phyloP scores from a whole-genome alignment of 1,139 yeast genomes.

The Yamadazyma oceani region DNA sequence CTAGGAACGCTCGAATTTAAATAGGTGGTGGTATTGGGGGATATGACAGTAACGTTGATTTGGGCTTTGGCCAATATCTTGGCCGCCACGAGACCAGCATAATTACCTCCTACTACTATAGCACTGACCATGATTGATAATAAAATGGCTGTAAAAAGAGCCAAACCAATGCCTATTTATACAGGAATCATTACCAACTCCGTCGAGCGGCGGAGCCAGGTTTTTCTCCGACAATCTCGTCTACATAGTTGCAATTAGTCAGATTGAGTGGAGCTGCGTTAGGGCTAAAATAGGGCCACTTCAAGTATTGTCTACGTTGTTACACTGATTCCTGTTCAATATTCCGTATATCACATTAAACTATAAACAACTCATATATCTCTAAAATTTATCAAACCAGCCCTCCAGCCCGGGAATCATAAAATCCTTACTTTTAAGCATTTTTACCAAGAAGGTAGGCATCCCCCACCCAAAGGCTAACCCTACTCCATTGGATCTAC shows the following conservation, averaged over 20 bases:
- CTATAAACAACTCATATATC: not conserved
- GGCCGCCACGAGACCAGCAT: constrained; percentile 28
- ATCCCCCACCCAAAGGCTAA: constrained; percentile 25
- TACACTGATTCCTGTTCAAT: too few species aligned
- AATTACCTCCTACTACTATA: constrained; percentile 39
- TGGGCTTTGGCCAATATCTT: constrained; percentile 5
- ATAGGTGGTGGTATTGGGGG: constrained; percentile 21
- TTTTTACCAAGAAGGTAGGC: constrained; percentile 31
- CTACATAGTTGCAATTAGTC: too few species aligned
- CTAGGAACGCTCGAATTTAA: constrained; percentile 26
- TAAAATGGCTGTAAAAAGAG: too few species aligned
- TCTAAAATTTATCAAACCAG: constrained; percentile 4
- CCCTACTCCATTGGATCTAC: constrained; percentile 39
- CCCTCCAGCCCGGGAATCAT: constrained; percentile 17
- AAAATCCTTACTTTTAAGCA: constrained; percentile 25
- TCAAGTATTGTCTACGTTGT: too few species aligned
- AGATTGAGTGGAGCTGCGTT: too few species aligned
- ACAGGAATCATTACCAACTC: too few species aligned
- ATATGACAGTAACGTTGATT: constrained; percentile 12
- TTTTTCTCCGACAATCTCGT: too few species aligned
- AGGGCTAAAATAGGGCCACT: too few species aligned
- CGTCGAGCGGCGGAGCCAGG: too few species aligned
- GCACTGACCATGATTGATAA: constrained; percentile 11
- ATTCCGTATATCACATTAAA: not conserved
- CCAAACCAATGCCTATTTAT: too few species aligned